Percentiles rank a stretch among this genome's conserved stretches.
Evolutionary conservation across 306 rosid genomes (phyloP).

Genomic region (Argentina anserina): DNA sequence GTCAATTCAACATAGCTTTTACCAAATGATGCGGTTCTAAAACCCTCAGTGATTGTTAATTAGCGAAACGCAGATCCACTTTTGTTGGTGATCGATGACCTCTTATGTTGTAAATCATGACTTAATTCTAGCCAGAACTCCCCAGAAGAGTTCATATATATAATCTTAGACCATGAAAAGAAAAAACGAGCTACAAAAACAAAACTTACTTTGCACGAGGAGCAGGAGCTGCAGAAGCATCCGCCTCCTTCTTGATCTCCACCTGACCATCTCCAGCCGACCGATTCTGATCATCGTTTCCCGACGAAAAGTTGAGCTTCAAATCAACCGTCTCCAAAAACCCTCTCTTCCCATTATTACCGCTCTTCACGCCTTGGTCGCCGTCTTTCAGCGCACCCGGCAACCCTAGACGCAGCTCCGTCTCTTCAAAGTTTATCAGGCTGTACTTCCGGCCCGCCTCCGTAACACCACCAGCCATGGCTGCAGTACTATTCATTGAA

Average conservation of each 20-base stretch:
- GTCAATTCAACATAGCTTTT: not conserved
- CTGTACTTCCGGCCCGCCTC: constrained; percentile 26
- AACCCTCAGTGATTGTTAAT: too few species aligned
- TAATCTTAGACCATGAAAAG: too few species aligned
- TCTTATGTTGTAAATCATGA: not conserved
- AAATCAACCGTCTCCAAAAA: constrained; percentile 72
- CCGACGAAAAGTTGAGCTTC: constrained; percentile 76
- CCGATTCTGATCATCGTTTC: constrained; percentile 11
- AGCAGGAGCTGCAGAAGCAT: constrained; percentile 17
- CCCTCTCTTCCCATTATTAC: constrained; percentile 59
- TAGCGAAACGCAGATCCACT: not conserved
- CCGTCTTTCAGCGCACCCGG: constrained; percentile 46
- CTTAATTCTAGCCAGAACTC: too few species aligned
- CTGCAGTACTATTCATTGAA: not conserved
- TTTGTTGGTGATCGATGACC: not conserved
- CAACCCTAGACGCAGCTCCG: constrained; percentile 75
- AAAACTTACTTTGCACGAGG: constrained; percentile 43
- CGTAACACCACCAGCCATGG: not conserved
- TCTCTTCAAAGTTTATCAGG: constrained; percentile 68
- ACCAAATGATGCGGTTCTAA: not conserved
- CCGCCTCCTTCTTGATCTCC: constrained; percentile 24
- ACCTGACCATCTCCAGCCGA: constrained; percentile 19
- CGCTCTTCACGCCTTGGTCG: constrained; percentile 15
- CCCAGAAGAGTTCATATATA: not conserved
- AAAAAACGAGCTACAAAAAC: not conserved